These are phyloP conservation scores for Vinca major DNA, from an alignment of 305 asterid genomes.

Conservation along the genomic window DNA sequence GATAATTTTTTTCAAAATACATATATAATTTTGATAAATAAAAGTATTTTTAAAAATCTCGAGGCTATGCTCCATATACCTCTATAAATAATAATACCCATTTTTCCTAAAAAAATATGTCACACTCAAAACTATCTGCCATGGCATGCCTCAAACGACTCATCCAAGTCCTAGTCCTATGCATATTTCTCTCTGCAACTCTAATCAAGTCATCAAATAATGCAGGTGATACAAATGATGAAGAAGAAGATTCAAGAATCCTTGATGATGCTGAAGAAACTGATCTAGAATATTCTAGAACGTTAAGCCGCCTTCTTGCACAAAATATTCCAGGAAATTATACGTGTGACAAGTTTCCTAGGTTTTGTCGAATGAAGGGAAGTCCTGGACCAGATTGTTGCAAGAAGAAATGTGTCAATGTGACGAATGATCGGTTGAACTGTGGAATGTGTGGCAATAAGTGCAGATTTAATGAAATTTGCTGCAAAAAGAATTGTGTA, in stretches of 20 bases:
- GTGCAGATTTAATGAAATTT: slow-evolving; percentile 19
- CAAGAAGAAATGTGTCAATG: slow-evolving; percentile 28
- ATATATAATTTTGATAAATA: no score
- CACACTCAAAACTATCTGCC: neutral
- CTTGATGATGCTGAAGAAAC: neutral
- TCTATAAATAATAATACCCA: neutral
- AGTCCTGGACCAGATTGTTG: slow-evolving; percentile 27
- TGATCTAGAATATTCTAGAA: neutral
- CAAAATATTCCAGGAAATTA: slow-evolving; percentile 9
- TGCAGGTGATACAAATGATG: neutral
- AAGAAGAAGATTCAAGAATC: no score
- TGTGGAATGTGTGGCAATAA: slow-evolving; percentile 25
- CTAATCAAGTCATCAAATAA: neutral
- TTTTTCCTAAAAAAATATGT: neutral
- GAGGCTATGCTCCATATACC: no score
- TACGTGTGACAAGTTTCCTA: slow-evolving; percentile 25
- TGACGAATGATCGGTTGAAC: slow-evolving; percentile 21
- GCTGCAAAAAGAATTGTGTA: slow-evolving; percentile 24
- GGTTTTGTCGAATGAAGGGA: slow-evolving; percentile 22
- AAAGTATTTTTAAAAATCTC: no score
- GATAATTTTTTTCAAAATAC: no score
- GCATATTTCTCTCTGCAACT: neutral
- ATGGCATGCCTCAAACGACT: neutral
- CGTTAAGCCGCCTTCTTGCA: slow-evolving; percentile 3
- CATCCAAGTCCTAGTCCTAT: neutral